A percentile compares a stretch with the other conserved stretches of the same genome.
Conservation (phyloP, 2,329 filamentous ascomycete species). For the Diaporthe caulivora region DNA sequence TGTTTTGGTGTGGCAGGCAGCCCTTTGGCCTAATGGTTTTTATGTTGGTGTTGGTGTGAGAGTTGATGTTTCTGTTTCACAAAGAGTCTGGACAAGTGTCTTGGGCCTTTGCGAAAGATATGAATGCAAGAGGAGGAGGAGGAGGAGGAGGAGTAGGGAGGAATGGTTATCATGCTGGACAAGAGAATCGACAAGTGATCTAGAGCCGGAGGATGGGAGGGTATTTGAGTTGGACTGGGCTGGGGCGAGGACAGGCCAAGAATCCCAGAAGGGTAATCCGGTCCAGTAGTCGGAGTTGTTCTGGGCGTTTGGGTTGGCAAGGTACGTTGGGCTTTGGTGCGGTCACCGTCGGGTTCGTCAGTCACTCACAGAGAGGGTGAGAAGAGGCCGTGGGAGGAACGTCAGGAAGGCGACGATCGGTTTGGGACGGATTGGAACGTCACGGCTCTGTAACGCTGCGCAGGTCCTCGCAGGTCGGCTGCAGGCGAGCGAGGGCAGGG, state of each 20-base stretch:
- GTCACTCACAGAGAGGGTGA: conserved; percentile 29
- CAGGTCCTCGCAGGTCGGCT: conserved; percentile 20
- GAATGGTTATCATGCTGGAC: conserved; percentile 27
- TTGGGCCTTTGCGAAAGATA: conserved; percentile 18
- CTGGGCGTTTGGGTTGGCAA: conserved; percentile 7
- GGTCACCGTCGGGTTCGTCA: neutral
- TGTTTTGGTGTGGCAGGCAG: conserved; percentile 28
- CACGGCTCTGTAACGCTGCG: conserved; percentile 35
- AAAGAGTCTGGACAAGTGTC: conserved; percentile 22
- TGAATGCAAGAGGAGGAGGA: neutral
- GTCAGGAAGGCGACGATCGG: conserved; percentile 31
- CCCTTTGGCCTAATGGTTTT: conserved; percentile 32
- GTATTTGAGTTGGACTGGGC: conserved; percentile 36
- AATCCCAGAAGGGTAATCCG: conserved; percentile 32
- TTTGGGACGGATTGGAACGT: conserved; percentile 33
- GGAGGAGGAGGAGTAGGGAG: neutral
- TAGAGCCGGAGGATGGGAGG: conserved; percentile 31
- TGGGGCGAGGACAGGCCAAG: conserved; percentile 29
- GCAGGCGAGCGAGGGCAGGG: neutral
- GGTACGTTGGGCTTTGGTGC: neutral
- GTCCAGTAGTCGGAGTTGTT: conserved; percentile 31
- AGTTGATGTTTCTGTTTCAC: neutral
- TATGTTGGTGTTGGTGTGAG: neutral
- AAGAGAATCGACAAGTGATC: conserved; percentile 4
- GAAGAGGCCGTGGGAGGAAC: conserved; percentile 34